Evolutionary conservation across 306 rosid species (phyloP), one percentile per base, ranked within the genome.

Genomic region (Corylus avellana): DNA sequence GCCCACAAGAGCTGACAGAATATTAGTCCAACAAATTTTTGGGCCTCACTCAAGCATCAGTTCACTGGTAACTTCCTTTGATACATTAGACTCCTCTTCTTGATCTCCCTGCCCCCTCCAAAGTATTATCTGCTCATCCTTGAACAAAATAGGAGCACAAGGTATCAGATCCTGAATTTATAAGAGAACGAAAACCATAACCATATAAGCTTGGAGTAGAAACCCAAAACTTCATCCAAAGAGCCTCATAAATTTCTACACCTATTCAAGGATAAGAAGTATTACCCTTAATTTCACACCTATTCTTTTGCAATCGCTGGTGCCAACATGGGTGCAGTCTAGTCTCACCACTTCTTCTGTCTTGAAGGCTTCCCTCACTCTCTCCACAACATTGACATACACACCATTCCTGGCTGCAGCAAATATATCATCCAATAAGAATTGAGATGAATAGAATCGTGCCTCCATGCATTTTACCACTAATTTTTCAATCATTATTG

Each of bases 371-470:
- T 91, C 98, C 83, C 92, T 86, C 76, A 95, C 91, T 83, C 82
- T 89, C 72, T 81, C 93, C 76, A 90, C 91, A 32, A 92, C 98
- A 78, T 88, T 89, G 56, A 89, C 96, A 85, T 90, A 95, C 50
- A 90, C 97, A 32, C 97, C 98, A 46, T 95, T 95, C 83, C 98
- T 95, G 10, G 98, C 98, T 94, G 86, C 77, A 81, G 70, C 49
- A 71, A 39, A 74, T 62, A 86, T 78, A 76, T 37, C 37, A 63
- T 10, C 57, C 61, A 72, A n/a, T 77, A 56, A 75, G 68, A 63
- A 80, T 50, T 10, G 1, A 3, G 7, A 63, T 47, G 12, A 44
- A 76, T 35, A 7, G 47, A 72, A 77, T 12, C 77, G 78, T 75
- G 32, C 50, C 61, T 9, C 70, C 39, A 48, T 51, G 25, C 25